Percentiles rank a stretch among this genome's conserved stretches.
These are phyloP conservation scores for Herpetospermum pedunculosum DNA, from an alignment of 306 rosid species.

Conservation along the genomic window DNA sequence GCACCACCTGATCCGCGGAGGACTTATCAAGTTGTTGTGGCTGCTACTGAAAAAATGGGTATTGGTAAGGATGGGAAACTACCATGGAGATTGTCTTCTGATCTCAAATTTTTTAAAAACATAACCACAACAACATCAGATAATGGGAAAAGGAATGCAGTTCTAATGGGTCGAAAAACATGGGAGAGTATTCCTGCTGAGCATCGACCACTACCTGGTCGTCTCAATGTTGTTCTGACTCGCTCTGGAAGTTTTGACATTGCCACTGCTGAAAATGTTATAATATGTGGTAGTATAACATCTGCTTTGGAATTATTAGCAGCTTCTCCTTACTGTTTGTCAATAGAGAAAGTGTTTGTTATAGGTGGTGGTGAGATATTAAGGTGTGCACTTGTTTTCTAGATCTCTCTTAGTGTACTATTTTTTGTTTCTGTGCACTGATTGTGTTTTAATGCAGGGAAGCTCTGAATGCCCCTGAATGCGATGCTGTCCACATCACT, in stretches of 20 bases:
- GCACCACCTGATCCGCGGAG: constrained; percentile 48
- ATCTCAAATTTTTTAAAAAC: constrained; percentile 59
- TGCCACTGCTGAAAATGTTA: constrained; percentile 87
- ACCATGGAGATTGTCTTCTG: constrained; percentile 80
- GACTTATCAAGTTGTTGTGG: constrained; percentile 83
- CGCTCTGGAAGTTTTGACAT: constrained; percentile 91
- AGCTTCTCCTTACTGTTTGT: constrained; percentile 73
- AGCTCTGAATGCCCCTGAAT: constrained; percentile 72
- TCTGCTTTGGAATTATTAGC: constrained; percentile 91
- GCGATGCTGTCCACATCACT: constrained; percentile 86
- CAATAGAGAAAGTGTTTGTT: constrained; percentile 90
- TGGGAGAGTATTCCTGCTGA: constrained; percentile 78
- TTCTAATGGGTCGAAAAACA: constrained; percentile 89
- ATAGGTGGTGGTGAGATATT: constrained; percentile 82
- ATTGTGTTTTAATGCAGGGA: constrained; percentile 48
- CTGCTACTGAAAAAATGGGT: constrained; percentile 76
- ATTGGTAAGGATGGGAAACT: constrained; percentile 80
- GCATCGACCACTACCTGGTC: constrained; percentile 64
- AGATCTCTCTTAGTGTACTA: background rate
- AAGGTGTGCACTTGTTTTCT: constrained; percentile 31
- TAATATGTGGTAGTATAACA: constrained; percentile 69
- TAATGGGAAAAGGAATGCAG: constrained; percentile 71
- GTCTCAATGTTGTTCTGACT: constrained; percentile 86
- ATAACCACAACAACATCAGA: constrained; percentile 56
- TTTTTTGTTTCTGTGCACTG: constrained; percentile 8